Evolutionary conservation across 1,284 basidiomycete genomes (phyloP).

Genomic region (Lignosus rhinocerotis): DNA sequence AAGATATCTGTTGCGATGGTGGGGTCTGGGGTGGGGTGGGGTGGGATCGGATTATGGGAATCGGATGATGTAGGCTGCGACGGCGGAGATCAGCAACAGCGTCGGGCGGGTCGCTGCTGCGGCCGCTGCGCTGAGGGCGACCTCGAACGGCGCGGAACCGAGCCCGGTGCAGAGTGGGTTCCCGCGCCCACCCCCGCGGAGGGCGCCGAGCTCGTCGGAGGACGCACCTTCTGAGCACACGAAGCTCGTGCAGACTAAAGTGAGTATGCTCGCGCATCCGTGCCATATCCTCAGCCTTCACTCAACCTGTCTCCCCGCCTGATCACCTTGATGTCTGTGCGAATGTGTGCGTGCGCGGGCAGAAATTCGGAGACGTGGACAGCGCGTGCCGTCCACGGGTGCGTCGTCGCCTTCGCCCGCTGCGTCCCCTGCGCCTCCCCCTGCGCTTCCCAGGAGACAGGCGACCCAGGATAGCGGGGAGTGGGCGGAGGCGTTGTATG

Average conservation of each 20-base stretch:
- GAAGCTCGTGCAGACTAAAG: slow-evolving; percentile 32
- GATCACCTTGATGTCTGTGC: neutral
- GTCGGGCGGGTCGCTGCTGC: slow-evolving; percentile 33
- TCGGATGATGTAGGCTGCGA: slow-evolving; percentile 1
- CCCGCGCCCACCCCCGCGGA: slow-evolving; percentile 30
- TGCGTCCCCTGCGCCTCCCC: slow-evolving; percentile 26
- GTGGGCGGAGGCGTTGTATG: slow-evolving; percentile 78
- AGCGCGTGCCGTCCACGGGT: slow-evolving; percentile 35
- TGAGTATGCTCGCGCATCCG: slow-evolving; percentile 17
- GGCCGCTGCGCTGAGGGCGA: slow-evolving; percentile 28
- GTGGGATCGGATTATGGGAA: neutral
- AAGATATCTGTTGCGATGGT: neutral
- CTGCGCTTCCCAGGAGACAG: slow-evolving; percentile 31
- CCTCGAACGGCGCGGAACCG: slow-evolving; percentile 8
- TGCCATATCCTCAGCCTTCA: neutral
- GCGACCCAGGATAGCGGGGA: slow-evolving; percentile 52
- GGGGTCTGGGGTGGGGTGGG: neutral
- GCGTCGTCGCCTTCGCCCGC: slow-evolving; percentile 21
- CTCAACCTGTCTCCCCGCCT: neutral
- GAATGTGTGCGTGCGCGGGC: neutral
- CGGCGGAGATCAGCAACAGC: slow-evolving; percentile 21
- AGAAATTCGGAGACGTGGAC: slow-evolving; percentile 64
- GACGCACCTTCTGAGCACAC: slow-evolving; percentile 11
- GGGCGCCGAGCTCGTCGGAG: slow-evolving; percentile 18
- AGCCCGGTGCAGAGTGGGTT: slow-evolving; percentile 12